Base-by-base conservation (phyloP, 805 yeast species). In the Phaffomyces opuntiae region DNA sequence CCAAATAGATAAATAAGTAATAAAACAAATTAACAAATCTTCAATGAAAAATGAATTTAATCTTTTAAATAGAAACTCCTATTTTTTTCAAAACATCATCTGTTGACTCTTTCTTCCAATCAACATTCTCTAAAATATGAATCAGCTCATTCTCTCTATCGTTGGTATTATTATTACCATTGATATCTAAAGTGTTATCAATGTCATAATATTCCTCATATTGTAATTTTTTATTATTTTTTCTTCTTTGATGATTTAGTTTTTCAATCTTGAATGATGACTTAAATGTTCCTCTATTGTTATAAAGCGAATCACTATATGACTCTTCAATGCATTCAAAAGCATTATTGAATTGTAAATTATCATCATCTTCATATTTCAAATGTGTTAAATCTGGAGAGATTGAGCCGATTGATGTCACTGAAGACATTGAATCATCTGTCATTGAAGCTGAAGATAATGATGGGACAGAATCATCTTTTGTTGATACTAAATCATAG, bases 1-100 rank as follows among this genome's bases (percentile, higher is more conserved):
- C 13, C 13, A 13, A 29, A 29, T 11, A 29, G 8, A 27, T 27
- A 9, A 27, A 9, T 12, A 27, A 6, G 5, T 4, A 9, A 27
- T 27, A 27, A 27, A 27, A 27, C 12, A 27, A 27, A 11, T 4
- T 5, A 29, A 11, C 13, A 9, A 21, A 21, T 29, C 13, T 11
- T 29, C 31, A 11, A 29, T 29, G 3, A 11, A 11, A 11, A 29
- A 33, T 33, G 14, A 17, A 19, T 14, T 4, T 3, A 21, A 21
- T 21, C 7, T 5, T 7, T 40, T 35, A 45, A 26, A 45, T 45
- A 13, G 31, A 44, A 13, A 63, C 65, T 19, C 65, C 65, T 42
- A 63, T 62, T 45, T 63, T 63, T 43, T 59, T 61, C 46, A 63
- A 43, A 6, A 63, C 67, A 39, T 63, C 67, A 47, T 63, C 67